Base-by-base conservation (phyloP, 495 filamentous ascomycete genomes). In the Hypomontagnella submonticulosa region DNA sequence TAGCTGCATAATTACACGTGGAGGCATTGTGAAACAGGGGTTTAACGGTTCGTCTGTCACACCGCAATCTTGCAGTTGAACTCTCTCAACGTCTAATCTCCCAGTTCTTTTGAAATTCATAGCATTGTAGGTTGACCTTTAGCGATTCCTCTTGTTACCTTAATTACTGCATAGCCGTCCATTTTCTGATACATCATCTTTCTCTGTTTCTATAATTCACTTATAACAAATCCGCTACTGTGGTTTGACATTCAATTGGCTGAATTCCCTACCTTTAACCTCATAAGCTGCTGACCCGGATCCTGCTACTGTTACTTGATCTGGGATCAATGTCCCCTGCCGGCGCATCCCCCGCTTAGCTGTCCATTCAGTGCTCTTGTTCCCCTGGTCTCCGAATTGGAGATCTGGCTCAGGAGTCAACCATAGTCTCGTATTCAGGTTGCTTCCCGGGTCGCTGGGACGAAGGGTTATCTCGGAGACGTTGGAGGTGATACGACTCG, bases 231-330 rank as follows among this genome's bases (percentile, higher is more conserved):
- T 38, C 42, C 60, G 49, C 48, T 32, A 34, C 16, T 15, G 52
- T 51, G 50, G 55, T 27, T 61, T 19, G 32, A 32, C 10, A 16
- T 43, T 65, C 55, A 52, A 66, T 61, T 61, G 63, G 63, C 47
- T 57, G 44, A 46, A 55, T 52, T 48, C 30, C 9, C 48, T 11
- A 53, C 36, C 11, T 49, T 37, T 37, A 52, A 47, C 46, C 19
- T 56, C 16, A 47, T 18, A 38, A 38, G 36, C 36, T 63, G 44
- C 57, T 48, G 34, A 40, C 15, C 19, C 20, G 32, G 53, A 54
- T 57, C 37, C 42, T 57, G 20, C 37, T 51, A 44, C 46, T 51
- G 16, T 10, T 19, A n/a, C 43, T 30, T 10, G 1, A 32, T 33
- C 9, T 43, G 42, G 47, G 40, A 48, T 38, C 23, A 50, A 20